These are phyloP conservation scores for Lentinula aciculospora DNA, from an alignment of 768 basidiomycete species.

Conservation along the genomic window DNA sequence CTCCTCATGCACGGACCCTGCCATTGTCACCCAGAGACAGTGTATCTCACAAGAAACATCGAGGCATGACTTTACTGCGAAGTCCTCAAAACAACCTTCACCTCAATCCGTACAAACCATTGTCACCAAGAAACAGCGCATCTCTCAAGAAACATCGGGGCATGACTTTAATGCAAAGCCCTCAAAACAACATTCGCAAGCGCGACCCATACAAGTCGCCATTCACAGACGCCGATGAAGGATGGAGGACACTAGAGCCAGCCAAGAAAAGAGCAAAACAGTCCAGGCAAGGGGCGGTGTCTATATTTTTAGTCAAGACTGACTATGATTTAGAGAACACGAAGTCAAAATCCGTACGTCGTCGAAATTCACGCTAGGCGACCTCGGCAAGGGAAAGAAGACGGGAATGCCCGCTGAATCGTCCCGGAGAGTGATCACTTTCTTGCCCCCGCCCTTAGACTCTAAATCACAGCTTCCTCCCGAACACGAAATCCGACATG, in stretches of 20 bases:
- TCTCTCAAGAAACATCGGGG: background rate
- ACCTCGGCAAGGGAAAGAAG: conserved; percentile 5
- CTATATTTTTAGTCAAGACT: background rate
- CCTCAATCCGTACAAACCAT: background rate
- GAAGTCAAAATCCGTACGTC: background rate
- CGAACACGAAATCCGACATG: background rate
- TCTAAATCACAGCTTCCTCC: background rate
- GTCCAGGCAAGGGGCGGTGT: background rate
- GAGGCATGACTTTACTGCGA: background rate
- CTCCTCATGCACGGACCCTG: background rate
- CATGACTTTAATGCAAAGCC: background rate
- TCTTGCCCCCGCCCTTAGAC: conserved; percentile 17
- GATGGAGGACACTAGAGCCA: background rate
- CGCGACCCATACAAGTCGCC: background rate
- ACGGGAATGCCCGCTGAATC: conserved; percentile 19
- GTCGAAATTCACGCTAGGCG: background rate
- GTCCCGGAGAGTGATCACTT: conserved; percentile 18
- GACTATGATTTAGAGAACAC: background rate
- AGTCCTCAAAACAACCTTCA: background rate
- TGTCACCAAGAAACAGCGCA: background rate
- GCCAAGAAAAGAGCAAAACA: conserved; percentile 1
- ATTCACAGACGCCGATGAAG: conserved; percentile 6
- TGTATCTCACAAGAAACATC: background rate
- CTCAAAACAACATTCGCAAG: background rate
- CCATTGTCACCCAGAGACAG: background rate